Evolutionary conservation across 371 early-diverging fungal species (phyloP).

Genomic region (Smittium culicis): DNA sequence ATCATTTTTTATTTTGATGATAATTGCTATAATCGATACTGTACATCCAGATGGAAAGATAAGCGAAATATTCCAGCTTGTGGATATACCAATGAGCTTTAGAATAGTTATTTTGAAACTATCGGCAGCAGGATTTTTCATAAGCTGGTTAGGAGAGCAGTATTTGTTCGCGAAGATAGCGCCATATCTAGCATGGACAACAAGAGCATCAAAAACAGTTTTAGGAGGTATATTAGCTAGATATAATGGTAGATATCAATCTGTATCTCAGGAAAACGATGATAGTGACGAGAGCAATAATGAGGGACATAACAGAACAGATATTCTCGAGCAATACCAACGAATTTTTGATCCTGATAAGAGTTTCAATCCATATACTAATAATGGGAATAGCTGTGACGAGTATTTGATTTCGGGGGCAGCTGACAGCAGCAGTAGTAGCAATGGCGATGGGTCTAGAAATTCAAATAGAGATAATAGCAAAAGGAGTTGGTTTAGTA

Average conservation of each 20-base stretch:
- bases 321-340: not conserved
- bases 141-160: constrained; percentile 22
- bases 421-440: not conserved
- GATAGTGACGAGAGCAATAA: not conserved
- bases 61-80: constrained; percentile 41
- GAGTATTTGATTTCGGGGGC: not conserved
- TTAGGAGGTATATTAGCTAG: not conserved
- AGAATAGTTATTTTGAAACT: constrained; percentile 21
- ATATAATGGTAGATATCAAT: not conserved
- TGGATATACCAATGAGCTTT: constrained; percentile 19
- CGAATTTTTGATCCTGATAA: constrained; percentile 5
- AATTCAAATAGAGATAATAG: not conserved
- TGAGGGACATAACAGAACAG: not conserved
- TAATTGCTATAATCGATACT: constrained; percentile 37
- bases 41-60: constrained; percentile 32
- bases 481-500: not conserved
- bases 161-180: constrained; percentile 26
- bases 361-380: no score
- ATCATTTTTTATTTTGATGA: constrained; percentile 33
- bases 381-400: no score
- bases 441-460: not conserved
- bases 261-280: not conserved
- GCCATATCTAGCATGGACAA: not conserved
- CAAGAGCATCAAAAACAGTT: not conserved
- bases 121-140: constrained; percentile 20